Evolutionary conservation across 768 basidiomycete genomes (phyloP), one percentile per base, ranked within the genome.

Genomic region (Panaeolus papilionaceus): DNA sequence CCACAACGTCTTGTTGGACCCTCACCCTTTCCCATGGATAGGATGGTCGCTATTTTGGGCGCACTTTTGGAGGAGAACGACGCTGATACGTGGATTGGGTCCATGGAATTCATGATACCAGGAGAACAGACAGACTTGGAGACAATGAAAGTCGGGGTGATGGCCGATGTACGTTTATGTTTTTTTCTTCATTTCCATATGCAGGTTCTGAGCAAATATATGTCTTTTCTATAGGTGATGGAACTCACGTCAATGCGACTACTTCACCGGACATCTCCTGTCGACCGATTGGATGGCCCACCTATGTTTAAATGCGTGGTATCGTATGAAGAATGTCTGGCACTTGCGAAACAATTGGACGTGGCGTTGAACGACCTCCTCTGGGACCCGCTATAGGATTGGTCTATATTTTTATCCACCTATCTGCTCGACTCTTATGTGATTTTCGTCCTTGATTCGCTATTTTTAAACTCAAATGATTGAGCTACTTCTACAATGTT

Each of bases 1-100:
- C 87, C 94, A 1, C 93, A 94, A 72, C 81, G 90, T n/a, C 84
- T 95, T 4, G 78, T 92, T 2, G 95, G 95, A 1, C 95, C 95
- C 2, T 82, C 85, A 39, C 78, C 90, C 1, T 96, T 96, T 74
- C 88, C 92, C 0, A 76, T 96, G 0, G 95, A 96, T 72, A 80
- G 95, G 38, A 79, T 97, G 64, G 73, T 93, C 3, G 94, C 93
- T 0, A 91, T 96, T 64, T 83, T 96, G 1, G 94, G 92, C 1
- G 85, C 89, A 0, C 77, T 98, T 1, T 71, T 94, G 12, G 90
- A 93, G 71, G 94, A 93, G 73, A 87, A 93, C 70, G 90, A 88
- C 70, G 78, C 75, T 0, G 87, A 92, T 23, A 75, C 75, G 1
- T 80, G 88, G 9, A 73, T 79, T 2, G 76, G 81, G 4, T 82